Evolutionary conservation across 73 alveolate genomes (phyloP).

Genomic region (Uronychia binucleata): DNA sequence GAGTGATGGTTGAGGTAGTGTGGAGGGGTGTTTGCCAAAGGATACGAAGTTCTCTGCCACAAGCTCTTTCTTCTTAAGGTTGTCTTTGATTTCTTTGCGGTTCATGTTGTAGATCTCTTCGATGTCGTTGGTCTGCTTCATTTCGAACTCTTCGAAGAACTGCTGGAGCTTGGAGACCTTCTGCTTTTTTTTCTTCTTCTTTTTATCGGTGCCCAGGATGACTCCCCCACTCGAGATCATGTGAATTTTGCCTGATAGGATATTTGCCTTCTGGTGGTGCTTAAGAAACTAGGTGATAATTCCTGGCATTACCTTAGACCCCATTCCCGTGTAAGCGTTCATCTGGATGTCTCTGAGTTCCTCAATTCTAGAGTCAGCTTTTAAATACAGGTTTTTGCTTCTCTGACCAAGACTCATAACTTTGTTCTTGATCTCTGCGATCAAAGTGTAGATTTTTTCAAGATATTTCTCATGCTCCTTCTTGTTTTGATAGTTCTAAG

Average conservation of each 20-base stretch:
- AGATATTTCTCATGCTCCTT: neutral
- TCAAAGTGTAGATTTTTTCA: neutral
- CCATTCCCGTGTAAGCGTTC: constrained; percentile 13
- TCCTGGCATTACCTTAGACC: neutral
- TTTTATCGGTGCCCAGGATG: neutral
- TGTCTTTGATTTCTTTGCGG: neutral
- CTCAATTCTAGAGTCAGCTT: neutral
- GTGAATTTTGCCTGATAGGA: neutral
- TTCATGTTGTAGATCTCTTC: neutral
- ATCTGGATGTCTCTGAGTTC: neutral
- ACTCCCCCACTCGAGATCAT: neutral
- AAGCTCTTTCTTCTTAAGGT: neutral
- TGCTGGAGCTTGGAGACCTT: neutral
- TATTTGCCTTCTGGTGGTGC: neutral
- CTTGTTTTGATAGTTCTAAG: neutral
- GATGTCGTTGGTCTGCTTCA: neutral
- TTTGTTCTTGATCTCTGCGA: neutral
- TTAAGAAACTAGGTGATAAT: neutral
- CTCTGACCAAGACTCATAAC: neutral
- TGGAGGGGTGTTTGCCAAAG: neutral
- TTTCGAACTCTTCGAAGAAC: neutral
- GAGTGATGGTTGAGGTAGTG: too few species aligned
- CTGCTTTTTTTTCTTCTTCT: neutral
- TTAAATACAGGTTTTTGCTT: neutral
- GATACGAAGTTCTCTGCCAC: neutral